A percentile compares a stretch with the other conserved stretches of the same genome.
Evolutionary conservation across 441 rosid genomes (phyloP).

Genomic region (Rhodomyrtus psidioides): DNA sequence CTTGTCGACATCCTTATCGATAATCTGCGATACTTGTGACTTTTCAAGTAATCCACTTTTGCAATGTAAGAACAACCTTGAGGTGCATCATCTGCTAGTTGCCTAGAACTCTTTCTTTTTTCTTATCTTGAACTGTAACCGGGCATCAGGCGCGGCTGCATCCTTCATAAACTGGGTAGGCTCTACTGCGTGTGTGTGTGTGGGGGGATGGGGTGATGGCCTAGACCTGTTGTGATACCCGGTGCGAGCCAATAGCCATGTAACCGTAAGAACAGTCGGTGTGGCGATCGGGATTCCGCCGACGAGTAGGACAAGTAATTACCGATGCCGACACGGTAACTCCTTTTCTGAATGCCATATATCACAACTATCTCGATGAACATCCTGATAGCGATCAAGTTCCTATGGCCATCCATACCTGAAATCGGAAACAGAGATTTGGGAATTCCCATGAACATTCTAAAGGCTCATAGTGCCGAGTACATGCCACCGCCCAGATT

Average conservation of each 20-base stretch:
- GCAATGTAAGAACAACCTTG: not conserved
- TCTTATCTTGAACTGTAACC: not conserved
- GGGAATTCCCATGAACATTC: not conserved
- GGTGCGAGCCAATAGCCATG: slow-evolving; percentile 65
- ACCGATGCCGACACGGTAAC: slow-evolving; percentile 34
- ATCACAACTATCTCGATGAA: slow-evolving; percentile 27
- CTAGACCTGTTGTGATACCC: slow-evolving; percentile 38
- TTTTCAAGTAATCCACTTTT: not conserved
- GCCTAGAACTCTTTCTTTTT: slow-evolving; percentile 54
- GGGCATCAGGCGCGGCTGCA: not conserved
- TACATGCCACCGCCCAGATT: slow-evolving; percentile 1
- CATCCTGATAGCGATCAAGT: slow-evolving; percentile 34
- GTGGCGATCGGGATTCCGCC: slow-evolving; percentile 73
- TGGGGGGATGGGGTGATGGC: too few relatives aligned
- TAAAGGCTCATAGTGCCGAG: not conserved
- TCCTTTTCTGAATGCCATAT: slow-evolving; percentile 18
- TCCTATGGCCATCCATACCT: slow-evolving; percentile 17
- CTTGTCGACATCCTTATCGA: slow-evolving; percentile 30
- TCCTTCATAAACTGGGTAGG: not conserved
- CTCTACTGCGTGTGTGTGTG: too few relatives aligned
- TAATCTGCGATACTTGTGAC: slow-evolving; percentile 22
- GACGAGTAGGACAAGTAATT: slow-evolving; percentile 38
- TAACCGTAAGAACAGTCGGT: slow-evolving; percentile 59
- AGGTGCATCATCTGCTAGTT: not conserved
- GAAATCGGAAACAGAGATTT: not conserved